These are phyloP conservation scores for Lablab purpureus DNA, from an alignment of 306 rosid genomes.

Conservation along the genomic window DNA sequence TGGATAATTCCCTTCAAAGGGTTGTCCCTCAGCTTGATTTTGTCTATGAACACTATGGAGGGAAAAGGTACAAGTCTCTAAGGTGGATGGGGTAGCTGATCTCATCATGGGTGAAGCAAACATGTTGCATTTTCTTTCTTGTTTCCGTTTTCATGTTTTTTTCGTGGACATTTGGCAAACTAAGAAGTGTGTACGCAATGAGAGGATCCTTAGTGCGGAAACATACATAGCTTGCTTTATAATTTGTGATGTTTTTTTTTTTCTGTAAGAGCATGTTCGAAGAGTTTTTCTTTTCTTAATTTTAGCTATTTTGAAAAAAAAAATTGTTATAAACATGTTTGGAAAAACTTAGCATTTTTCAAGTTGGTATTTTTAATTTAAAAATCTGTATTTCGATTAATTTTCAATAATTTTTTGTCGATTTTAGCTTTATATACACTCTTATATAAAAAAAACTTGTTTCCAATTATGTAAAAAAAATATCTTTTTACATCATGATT, in stretches of 20 bases:
- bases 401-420: too few species aligned
- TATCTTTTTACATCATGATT: too few species aligned
- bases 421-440: too few species aligned
- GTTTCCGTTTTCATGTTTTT: not conserved
- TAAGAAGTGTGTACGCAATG: not conserved
- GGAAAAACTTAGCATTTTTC: too few species aligned
- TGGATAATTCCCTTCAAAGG: constrained; percentile 33
- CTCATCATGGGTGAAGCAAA: not conserved
- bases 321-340: too few species aligned
- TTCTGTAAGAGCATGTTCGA: not conserved
- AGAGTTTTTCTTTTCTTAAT: too few species aligned
- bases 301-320: too few species aligned
- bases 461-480: too few species aligned
- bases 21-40: constrained; percentile 41
- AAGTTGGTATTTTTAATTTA: too few species aligned
- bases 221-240: not conserved
- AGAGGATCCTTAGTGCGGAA: not conserved
- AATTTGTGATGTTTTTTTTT: not conserved
- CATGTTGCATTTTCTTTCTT: not conserved
- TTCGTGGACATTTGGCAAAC: not conserved
- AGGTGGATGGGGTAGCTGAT: constrained; percentile 12
- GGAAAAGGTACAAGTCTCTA: not conserved
- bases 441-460: too few species aligned
- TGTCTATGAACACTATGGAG: not conserved
- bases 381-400: too few species aligned